Conservation (phyloP, 2,329 filamentous ascomycete genomes). For the Colletotrichum tabaci region DNA sequence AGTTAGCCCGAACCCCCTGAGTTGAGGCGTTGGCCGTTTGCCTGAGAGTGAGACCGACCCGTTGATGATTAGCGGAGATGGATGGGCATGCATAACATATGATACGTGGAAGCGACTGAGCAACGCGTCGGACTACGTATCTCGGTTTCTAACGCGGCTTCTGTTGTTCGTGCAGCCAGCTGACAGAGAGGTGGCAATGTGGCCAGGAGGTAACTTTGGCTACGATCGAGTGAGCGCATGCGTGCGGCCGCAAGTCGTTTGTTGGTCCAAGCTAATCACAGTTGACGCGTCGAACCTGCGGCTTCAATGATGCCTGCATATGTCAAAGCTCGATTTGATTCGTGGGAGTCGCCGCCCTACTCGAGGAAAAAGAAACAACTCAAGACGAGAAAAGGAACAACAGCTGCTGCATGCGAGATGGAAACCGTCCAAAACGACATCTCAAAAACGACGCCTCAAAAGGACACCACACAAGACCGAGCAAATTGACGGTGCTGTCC, state of each 20-base stretch:
- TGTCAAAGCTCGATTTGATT: not conserved
- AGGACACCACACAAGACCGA: not conserved
- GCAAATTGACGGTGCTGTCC: no score
- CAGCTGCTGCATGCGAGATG: not conserved
- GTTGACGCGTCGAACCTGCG: not conserved
- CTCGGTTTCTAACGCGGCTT: not conserved
- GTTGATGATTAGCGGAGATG: not conserved
- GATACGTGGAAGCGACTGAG: not conserved
- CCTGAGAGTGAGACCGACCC: not conserved
- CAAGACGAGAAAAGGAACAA: conserved; percentile 5
- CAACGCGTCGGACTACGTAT: not conserved
- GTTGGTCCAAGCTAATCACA: not conserved
- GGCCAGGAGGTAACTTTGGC: not conserved
- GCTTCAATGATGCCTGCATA: not conserved
- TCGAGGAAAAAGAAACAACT: not conserved
- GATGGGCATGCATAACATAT: not conserved
- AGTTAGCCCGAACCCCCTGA: conserved; percentile 12
- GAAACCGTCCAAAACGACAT: not conserved
- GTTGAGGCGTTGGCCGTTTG: conserved; percentile 16
- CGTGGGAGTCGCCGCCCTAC: not conserved
- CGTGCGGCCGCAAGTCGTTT: conserved; percentile 27
- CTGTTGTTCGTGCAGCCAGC: conserved; percentile 20
- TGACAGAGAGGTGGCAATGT: no score
- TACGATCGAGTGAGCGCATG: conserved; percentile 9
- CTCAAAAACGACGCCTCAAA: no score